Conservation (phyloP, 345 rosid genomes). For the Acer yangbiense region DNA sequence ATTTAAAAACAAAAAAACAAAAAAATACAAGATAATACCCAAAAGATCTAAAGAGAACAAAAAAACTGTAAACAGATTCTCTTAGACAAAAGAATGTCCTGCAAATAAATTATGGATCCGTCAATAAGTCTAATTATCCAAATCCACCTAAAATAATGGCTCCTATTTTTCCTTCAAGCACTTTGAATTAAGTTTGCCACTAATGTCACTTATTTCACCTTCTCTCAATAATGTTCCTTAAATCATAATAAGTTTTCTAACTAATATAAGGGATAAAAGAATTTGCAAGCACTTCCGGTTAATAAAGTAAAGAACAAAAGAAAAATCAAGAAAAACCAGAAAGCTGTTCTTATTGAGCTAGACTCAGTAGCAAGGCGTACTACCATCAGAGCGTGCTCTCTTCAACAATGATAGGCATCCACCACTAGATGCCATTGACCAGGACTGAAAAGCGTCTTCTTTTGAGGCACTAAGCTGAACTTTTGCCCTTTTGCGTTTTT, state of each 20-base stretch:
- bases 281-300: neutral
- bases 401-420: slow-evolving; percentile 83
- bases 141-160: neutral
- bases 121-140: neutral
- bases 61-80: neutral
- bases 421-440: slow-evolving; percentile 45
- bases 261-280: neutral
- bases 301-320: neutral
- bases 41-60: neutral
- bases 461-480: slow-evolving; percentile 47
- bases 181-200: neutral
- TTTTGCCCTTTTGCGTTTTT: slow-evolving; percentile 66
- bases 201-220: neutral
- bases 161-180: neutral
- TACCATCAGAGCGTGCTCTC: slow-evolving; percentile 68
- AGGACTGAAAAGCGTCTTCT: slow-evolving; percentile 49
- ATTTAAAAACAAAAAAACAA: neutral
- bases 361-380: slow-evolving; percentile 12
- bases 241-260: neutral
- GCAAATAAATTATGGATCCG: neutral
- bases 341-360: slow-evolving; percentile 7
- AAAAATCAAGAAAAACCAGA: slow-evolving; percentile 9
- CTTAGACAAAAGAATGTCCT: neutral
- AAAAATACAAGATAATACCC: neutral
- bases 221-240: neutral